Conservation (phyloP, 805 yeast genomes). For the Zygosaccharomyces bisporus region DNA sequence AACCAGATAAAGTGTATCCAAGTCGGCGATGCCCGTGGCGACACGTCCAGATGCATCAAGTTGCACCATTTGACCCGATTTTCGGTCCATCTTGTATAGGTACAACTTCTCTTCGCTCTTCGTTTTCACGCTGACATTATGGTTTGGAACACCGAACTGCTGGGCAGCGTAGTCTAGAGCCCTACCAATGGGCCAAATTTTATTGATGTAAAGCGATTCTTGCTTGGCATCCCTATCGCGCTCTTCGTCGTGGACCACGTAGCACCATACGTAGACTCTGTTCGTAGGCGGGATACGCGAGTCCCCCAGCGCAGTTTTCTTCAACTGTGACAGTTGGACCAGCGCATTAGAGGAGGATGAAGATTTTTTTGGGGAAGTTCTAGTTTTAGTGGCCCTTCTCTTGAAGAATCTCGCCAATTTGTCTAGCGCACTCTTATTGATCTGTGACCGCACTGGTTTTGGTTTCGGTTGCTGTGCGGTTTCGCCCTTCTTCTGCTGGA, state of each 20-base stretch:
- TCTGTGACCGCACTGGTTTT: conserved; percentile 9
- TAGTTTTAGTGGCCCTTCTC: conserved; percentile 12
- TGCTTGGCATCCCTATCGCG: conserved; percentile 13
- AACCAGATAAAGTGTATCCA: conserved; percentile 29
- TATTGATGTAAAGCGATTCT: conserved; percentile 26
- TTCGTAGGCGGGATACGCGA: conserved; percentile 25
- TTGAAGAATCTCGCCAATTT: conserved; percentile 28
- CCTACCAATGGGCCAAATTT: conserved; percentile 35
- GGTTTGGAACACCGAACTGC: conserved; percentile 25
- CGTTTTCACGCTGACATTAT: conserved; percentile 18
- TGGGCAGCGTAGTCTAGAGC: conserved; percentile 31
- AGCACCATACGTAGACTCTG: conserved; percentile 28
- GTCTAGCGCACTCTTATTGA: conserved; percentile 24
- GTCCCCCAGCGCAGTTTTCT: conserved; percentile 30
- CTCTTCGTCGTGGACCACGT: conserved; percentile 17
- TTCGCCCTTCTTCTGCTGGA: conserved; percentile 10
- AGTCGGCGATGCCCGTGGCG: conserved; percentile 17
- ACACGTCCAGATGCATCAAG: conserved; percentile 24
- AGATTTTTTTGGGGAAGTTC: conserved; percentile 4
- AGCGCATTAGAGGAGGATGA: conserved; percentile 19
- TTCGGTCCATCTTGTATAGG: conserved; percentile 21
- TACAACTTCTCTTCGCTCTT: conserved; percentile 25
- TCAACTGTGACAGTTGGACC: conserved; percentile 19
- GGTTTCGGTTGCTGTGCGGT: not conserved
- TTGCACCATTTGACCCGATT: conserved; percentile 6